Evolutionary conservation across 805 yeast genomes (phyloP).

Genomic region (Cyberlindnera mrakii): DNA sequence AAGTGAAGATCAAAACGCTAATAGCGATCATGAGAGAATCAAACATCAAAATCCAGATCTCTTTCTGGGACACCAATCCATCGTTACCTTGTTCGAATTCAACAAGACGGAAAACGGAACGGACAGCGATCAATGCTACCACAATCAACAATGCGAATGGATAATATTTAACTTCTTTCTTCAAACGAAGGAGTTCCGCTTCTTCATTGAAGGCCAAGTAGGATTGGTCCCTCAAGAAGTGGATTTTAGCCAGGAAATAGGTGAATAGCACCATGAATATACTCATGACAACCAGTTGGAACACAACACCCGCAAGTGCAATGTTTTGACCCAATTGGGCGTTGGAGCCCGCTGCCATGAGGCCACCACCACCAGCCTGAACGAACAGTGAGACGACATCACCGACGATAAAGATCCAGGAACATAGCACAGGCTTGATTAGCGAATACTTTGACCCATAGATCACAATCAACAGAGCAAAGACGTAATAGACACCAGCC

Average conservation of each 20-base stretch:
- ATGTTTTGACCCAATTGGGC: conserved; percentile 44
- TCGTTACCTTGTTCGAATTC: conserved; percentile 72
- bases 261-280: conserved; percentile 47
- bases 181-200: conserved; percentile 4
- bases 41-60: conserved; percentile 50
- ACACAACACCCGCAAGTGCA: conserved; percentile 72
- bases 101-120: conserved; percentile 68
- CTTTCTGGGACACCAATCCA: conserved; percentile 59
- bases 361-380: conserved; percentile 76
- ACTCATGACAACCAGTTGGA: conserved; percentile 67
- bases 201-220: neutral
- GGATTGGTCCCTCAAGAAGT: conserved; percentile 2
- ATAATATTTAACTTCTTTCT: conserved; percentile 22
- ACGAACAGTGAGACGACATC: conserved; percentile 59
- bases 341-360: conserved; percentile 40
- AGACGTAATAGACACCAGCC: conserved; percentile 73
- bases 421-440: conserved; percentile 30
- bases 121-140: conserved; percentile 48
- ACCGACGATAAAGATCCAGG: conserved; percentile 59
- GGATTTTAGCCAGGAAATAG: conserved; percentile 37
- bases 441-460: conserved; percentile 49
- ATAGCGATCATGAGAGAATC: conserved; percentile 60
- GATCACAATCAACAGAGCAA: conserved; percentile 61
- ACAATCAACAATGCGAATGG: conserved; percentile 41
- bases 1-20: conserved; percentile 40